These are phyloP conservation scores for Sungouiozyma intestinalis DNA, from an alignment of 805 yeast species.

Conservation along the genomic window DNA sequence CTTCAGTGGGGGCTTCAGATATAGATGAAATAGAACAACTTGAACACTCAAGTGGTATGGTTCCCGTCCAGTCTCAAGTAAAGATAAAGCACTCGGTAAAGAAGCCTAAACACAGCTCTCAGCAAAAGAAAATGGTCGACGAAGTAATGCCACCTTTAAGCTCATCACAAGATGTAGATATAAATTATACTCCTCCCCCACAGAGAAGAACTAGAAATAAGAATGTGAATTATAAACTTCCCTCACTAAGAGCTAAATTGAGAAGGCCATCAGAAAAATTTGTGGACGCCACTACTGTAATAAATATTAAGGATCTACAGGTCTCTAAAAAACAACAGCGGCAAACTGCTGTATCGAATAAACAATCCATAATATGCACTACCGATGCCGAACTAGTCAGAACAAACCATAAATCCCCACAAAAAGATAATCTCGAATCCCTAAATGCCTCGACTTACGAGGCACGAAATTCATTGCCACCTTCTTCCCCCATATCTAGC, in stretches of 20 bases:
- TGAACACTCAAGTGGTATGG: background rate
- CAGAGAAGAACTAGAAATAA: slow-evolving; percentile 42
- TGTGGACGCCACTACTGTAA: slow-evolving; percentile 47
- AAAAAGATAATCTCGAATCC: background rate
- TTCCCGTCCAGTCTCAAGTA: slow-evolving; percentile 11
- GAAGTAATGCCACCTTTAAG: slow-evolving; percentile 29
- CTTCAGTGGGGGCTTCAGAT: background rate
- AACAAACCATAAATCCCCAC: background rate
- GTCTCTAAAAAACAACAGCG: slow-evolving; percentile 8
- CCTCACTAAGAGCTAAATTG: slow-evolving; percentile 58
- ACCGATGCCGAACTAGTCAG: background rate
- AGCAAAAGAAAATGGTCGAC: slow-evolving; percentile 15
- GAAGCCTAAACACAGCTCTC: slow-evolving; percentile 19
- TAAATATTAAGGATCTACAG: slow-evolving; percentile 27
- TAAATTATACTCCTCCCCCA: slow-evolving; percentile 17
- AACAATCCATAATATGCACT: background rate
- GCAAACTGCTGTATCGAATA: slow-evolving; percentile 1
- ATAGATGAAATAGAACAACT: slow-evolving; percentile 4
- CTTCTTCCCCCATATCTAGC: background rate
- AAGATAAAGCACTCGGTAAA: slow-evolving; percentile 26
- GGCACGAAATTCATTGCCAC: background rate
- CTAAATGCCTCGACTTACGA: background rate
- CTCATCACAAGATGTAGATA: slow-evolving; percentile 10
- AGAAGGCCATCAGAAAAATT: slow-evolving; percentile 52
- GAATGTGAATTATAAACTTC: slow-evolving; percentile 55